Evolutionary conservation across 139 green algal genomes (phyloP), one percentile per base, ranked within the genome.

Genomic region (Edaphochlamys debaryana): DNA sequence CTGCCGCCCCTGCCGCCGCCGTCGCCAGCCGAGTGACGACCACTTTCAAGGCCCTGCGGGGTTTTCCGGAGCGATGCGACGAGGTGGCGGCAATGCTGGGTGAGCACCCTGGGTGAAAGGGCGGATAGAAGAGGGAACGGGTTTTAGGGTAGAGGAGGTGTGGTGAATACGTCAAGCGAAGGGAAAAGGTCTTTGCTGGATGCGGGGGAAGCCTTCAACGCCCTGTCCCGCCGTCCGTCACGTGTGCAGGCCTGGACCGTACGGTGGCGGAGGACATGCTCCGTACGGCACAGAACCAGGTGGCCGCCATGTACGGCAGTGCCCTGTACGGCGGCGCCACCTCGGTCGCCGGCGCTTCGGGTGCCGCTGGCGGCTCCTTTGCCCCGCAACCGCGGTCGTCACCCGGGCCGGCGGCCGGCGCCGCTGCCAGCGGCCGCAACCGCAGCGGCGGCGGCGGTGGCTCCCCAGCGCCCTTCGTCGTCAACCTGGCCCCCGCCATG

Each of bases 71-170:
- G 63, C 87, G 94, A 4, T 45, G 69, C 0, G 80, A 79, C 27
- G 94, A 97, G 80, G 83, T 97, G 40, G 84, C 90, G 19, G 93
- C 89, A 7, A 97, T 97, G 94, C 77, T 96, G 67, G 94, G 94
- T 89, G 23, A 9, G 82, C 58, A n/a, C n/a, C n/a, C n/a, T n/a
- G n/a, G n/a, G n/a, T n/a, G n/a, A n/a, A n/a, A n/a, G n/a, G n/a
- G n/a, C n/a, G n/a, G n/a, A n/a, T n/a, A n/a, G n/a, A n/a, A n/a
- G n/a, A n/a, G n/a, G n/a, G n/a, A n/a, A n/a, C n/a, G n/a, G n/a
- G n/a, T n/a, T n/a, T n/a, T n/a, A n/a, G n/a, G n/a, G n/a, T n/a
- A n/a, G n/a, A n/a, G n/a, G n/a, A n/a, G n/a, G n/a, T n/a, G n/a
- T n/a, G n/a, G n/a, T n/a, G n/a, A n/a, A n/a, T n/a, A n/a, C n/a